phyloP scores from a whole-genome alignment of 805 yeast species.

The Zygotorulaspora chibaensis region DNA sequence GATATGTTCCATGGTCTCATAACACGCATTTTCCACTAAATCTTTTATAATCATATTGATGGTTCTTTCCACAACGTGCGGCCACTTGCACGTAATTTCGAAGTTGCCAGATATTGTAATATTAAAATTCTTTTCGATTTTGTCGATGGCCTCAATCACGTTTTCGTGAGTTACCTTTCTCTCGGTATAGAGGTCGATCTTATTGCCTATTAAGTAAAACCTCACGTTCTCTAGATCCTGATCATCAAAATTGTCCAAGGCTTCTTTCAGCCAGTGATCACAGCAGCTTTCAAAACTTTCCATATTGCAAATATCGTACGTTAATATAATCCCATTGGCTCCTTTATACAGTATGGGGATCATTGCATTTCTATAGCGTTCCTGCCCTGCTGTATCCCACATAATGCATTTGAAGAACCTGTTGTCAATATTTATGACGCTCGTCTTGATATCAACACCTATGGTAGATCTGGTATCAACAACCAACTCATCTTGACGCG shows the following conservation, averaged over 20 bases:
- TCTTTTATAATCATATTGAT: constrained; percentile 39
- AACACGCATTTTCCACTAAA: constrained; percentile 39
- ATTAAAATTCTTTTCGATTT: constrained; percentile 30
- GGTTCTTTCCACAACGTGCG: constrained; percentile 37
- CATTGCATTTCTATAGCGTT: constrained; percentile 43
- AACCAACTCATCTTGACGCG: constrained; percentile 30
- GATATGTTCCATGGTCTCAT: constrained; percentile 27
- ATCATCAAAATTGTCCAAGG: constrained; percentile 33
- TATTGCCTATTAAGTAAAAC: constrained; percentile 45
- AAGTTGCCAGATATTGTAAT: constrained; percentile 40
- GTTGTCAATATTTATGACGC: constrained; percentile 42
- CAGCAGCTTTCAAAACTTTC: constrained; percentile 38
- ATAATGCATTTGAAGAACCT: constrained; percentile 41
- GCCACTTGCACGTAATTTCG: constrained; percentile 46
- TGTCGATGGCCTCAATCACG: constrained; percentile 33
- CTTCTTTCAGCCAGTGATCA: constrained; percentile 42
- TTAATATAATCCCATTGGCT: constrained; percentile 43
- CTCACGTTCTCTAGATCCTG: constrained; percentile 32
- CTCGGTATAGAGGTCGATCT: constrained; percentile 36
- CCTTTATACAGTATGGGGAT: constrained; percentile 44
- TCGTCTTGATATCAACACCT: constrained; percentile 46
- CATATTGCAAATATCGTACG: constrained; percentile 42
- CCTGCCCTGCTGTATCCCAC: constrained; percentile 54
- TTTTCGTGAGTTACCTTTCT: constrained; percentile 40
- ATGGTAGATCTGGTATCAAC: constrained; percentile 40